Percentiles rank a stretch among this genome's conserved stretches.
phyloP scores from a whole-genome alignment of 768 basidiomycete species.

The Asterophora lycoperdoides region DNA sequence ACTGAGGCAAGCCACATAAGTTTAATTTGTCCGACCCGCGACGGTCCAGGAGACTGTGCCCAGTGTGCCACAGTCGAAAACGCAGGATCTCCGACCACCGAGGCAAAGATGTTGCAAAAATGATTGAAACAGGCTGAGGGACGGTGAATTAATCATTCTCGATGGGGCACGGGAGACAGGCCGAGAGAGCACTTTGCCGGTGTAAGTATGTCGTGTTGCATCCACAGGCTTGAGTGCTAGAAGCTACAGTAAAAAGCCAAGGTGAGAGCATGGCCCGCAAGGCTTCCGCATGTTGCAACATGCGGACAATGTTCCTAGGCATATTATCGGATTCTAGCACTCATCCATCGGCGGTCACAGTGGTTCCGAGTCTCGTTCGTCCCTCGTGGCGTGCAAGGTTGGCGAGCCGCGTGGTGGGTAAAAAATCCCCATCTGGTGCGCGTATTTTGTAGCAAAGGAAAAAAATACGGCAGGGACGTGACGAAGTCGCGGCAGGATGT shows the following conservation, averaged over 20 bases:
- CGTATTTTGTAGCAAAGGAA: neutral
- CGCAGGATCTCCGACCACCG: neutral
- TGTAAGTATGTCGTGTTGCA: neutral
- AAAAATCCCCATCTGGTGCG: neutral
- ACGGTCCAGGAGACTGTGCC: neutral
- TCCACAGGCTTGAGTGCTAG: neutral
- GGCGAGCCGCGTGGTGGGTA: neutral
- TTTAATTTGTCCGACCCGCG: neutral
- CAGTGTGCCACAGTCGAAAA: neutral
- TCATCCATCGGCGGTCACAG: neutral
- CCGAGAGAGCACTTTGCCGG: neutral
- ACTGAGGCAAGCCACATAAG: neutral
- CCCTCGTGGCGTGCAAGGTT: conserved; percentile 4
- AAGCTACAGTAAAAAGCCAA: neutral
- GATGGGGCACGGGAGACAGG: neutral
- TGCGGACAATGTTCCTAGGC: conserved; percentile 1
- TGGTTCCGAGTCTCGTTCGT: neutral
- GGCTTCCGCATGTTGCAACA: conserved; percentile 5
- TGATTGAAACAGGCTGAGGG: neutral
- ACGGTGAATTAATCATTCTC: neutral
- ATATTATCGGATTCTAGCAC: conserved; percentile 3
- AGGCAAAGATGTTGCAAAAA: neutral
- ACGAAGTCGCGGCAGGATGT: neutral
- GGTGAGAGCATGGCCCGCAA: neutral
- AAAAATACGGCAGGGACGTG: neutral